Conservation (phyloP, 1,139 yeast genomes). For the Saccharomycopsis phalli region DNA sequence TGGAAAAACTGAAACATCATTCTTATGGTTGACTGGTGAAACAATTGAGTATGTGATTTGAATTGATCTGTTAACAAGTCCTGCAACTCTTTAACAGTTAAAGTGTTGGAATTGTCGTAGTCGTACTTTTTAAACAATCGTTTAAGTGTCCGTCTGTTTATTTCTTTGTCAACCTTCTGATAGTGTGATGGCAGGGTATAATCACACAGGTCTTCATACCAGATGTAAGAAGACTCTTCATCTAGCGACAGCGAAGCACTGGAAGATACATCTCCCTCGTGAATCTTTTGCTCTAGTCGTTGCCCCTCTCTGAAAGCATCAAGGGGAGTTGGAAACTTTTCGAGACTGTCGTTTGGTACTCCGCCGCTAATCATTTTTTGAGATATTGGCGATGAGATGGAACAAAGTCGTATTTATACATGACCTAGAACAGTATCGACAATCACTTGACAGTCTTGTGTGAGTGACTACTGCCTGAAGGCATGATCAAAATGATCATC, state of each 20-base stretch:
- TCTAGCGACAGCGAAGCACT: too few relatives aligned
- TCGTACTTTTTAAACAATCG: slow-evolving; percentile 2
- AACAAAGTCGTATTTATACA: too few relatives aligned
- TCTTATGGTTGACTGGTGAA: slow-evolving; percentile 6
- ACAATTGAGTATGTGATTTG: neutral
- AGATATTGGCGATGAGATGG: too few relatives aligned
- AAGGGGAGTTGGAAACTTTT: neutral
- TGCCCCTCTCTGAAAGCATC: neutral
- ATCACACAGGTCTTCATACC: neutral
- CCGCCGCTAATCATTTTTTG: too few relatives aligned
- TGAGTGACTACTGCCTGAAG: too few relatives aligned
- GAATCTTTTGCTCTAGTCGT: too few relatives aligned
- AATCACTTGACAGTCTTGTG: too few relatives aligned
- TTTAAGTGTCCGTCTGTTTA: slow-evolving; percentile 2
- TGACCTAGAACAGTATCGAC: too few relatives aligned
- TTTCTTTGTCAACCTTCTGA: neutral
- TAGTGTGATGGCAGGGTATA: neutral
- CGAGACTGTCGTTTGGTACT: neutral
- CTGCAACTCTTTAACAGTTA: slow-evolving; percentile 4
- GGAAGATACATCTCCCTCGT: too few relatives aligned
- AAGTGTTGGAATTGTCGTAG: neutral
- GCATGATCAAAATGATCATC: too few relatives aligned
- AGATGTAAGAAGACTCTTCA: too few relatives aligned
- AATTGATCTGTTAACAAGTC: slow-evolving; percentile 6
- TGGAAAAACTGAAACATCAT: slow-evolving; percentile 9